Evolutionary conservation across 176 grass and related monocot species (phyloP).

Genomic region (Zea luxurians): DNA sequence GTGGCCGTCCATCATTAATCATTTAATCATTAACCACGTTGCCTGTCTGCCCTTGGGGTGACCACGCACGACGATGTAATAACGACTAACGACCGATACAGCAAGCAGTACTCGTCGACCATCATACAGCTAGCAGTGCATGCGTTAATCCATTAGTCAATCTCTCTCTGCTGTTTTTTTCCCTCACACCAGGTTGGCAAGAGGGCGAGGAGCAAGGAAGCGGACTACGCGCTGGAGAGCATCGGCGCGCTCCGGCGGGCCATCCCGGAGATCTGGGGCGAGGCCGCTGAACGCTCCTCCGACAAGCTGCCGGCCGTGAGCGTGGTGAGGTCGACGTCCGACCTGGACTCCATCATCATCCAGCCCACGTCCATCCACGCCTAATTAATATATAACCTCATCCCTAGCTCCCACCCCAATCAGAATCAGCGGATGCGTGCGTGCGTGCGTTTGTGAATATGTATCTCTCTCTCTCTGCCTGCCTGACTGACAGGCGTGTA

Average conservation of each 20-base stretch:
- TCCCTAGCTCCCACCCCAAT: too few species aligned
- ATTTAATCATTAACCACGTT: too few species aligned
- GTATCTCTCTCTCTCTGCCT: not conserved
- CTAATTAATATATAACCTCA: constrained; percentile 5
- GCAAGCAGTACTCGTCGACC: too few species aligned
- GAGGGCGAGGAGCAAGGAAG: constrained; percentile 62
- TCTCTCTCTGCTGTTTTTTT: too few species aligned
- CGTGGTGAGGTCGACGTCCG: constrained; percentile 29
- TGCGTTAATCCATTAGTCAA: too few species aligned
- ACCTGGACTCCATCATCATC: constrained; percentile 63
- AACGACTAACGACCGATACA: too few species aligned
- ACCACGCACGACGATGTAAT: too few species aligned
- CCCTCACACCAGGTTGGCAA: constrained; percentile 62
- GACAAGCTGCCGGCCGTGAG: constrained; percentile 25
- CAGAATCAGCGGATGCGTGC: too few species aligned
- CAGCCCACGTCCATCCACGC: constrained; percentile 62
- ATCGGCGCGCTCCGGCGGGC: constrained; percentile 52
- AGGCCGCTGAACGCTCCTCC: not conserved
- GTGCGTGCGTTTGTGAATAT: constrained; percentile 17
- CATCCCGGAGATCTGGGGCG: constrained; percentile 78
- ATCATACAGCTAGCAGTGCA: too few species aligned
- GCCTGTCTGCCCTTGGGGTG: too few species aligned
- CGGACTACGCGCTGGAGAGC: constrained; percentile 70
- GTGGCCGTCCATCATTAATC: too few species aligned
- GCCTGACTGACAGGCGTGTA: constrained; percentile 36